Percentiles rank a stretch among this genome's conserved stretches.
phyloP scores from a whole-genome alignment of 2,329 filamentous ascomycete genomes.

The Tolypocladium tropicale region DNA sequence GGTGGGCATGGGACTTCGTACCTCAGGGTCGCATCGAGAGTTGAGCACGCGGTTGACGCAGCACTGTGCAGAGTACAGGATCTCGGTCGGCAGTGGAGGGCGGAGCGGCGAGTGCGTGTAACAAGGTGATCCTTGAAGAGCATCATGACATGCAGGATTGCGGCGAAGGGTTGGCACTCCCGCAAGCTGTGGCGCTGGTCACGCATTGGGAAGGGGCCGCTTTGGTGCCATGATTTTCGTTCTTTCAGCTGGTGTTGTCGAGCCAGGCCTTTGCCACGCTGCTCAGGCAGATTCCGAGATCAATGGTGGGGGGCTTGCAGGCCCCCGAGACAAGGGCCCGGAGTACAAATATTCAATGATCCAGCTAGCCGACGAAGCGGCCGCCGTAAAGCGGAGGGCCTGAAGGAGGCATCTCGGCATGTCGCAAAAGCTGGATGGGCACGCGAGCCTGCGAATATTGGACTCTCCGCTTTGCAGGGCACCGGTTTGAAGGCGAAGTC shows the following conservation, averaged over 20 bases:
- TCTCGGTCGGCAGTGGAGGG: background rate
- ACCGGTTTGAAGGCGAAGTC: background rate
- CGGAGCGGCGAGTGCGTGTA: background rate
- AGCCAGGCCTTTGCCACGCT: conserved; percentile 9
- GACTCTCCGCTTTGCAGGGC: background rate
- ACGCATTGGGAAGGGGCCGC: background rate
- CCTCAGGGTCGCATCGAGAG: background rate
- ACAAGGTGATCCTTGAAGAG: background rate
- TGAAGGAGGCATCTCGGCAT: background rate
- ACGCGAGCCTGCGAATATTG: no score
- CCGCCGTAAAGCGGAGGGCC: background rate
- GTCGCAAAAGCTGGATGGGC: background rate
- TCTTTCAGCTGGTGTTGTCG: conserved; percentile 8
- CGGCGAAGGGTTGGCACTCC: background rate
- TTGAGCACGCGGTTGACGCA: background rate
- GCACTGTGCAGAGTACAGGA: no score
- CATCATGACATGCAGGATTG: background rate
- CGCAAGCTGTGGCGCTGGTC: conserved; percentile 11
- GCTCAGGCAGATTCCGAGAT: background rate
- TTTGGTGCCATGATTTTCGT: conserved; percentile 1
- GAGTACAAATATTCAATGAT: background rate
- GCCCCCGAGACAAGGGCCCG: background rate
- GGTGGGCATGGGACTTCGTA: background rate
- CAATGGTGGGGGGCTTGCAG: background rate
- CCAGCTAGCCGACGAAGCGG: background rate